These are phyloP conservation scores for Ogataea pilisensis DNA, from an alignment of 805 yeast species.

Conservation along the genomic window DNA sequence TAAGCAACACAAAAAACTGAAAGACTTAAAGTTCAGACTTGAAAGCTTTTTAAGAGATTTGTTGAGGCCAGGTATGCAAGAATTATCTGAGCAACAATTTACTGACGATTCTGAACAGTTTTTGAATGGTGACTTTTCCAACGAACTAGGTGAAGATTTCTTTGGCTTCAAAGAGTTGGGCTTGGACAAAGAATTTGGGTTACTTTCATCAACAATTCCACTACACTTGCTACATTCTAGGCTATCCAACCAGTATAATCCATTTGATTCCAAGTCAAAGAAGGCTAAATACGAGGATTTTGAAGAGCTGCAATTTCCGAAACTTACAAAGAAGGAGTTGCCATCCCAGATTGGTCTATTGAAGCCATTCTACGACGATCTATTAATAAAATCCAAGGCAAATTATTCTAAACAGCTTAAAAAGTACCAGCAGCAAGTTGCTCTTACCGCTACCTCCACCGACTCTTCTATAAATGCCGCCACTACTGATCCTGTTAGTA, in stretches of 20 bases:
- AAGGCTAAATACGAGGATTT: slow-evolving; percentile 62
- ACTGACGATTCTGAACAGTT: slow-evolving; percentile 91
- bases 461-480: background rate
- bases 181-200: slow-evolving; percentile 83
- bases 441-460: background rate
- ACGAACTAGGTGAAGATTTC: slow-evolving; percentile 93
- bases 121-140: slow-evolving; percentile 89
- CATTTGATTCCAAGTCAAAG: slow-evolving; percentile 41
- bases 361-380: slow-evolving; percentile 47
- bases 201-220: slow-evolving; percentile 82
- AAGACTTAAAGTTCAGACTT: slow-evolving; percentile 63
- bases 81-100: slow-evolving; percentile 69
- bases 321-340: slow-evolving; percentile 49
- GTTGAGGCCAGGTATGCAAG: slow-evolving; percentile 75
- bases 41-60: slow-evolving; percentile 72
- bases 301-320: slow-evolving; percentile 49
- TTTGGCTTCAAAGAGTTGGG: slow-evolving; percentile 96
- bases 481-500: background rate
- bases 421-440: slow-evolving; percentile 31
- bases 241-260: slow-evolving; percentile 53
- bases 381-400: slow-evolving; percentile 38
- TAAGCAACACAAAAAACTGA: slow-evolving; percentile 64
- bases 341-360: slow-evolving; percentile 53
- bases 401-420: slow-evolving; percentile 40
- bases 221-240: slow-evolving; percentile 80